Evolutionary conservation across 2,329 filamentous ascomycete genomes (phyloP).

Genomic region (Xylaria sp.): DNA sequence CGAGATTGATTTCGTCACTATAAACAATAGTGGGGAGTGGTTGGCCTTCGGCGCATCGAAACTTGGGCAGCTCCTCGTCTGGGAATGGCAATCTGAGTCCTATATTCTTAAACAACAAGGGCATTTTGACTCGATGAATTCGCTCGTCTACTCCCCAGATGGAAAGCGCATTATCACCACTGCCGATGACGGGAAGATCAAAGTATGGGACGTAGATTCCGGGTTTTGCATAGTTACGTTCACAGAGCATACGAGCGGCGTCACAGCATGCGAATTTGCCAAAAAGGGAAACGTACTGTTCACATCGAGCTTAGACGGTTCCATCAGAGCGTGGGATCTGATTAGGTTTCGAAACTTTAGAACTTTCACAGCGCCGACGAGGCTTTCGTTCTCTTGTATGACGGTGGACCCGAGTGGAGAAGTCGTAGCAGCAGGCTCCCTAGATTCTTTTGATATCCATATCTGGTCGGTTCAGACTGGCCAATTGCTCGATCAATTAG

Average conservation of each 20-base stretch:
- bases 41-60: conserved; percentile 96
- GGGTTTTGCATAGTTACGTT: conserved; percentile 99
- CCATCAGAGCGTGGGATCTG: conserved; percentile 93
- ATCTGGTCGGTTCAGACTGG: conserved; percentile 99
- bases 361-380: conserved; percentile 93
- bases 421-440: conserved; percentile 91
- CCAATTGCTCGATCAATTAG: conserved; percentile 88
- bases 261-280: conserved; percentile 94
- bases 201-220: conserved; percentile 96
- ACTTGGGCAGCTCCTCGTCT: conserved; percentile 93
- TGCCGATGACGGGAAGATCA: conserved; percentile 97
- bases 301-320: conserved; percentile 93
- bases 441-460: conserved; percentile 97
- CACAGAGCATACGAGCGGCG: conserved; percentile 93
- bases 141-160: conserved; percentile 91
- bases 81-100: conserved; percentile 99
- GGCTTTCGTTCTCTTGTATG: conserved; percentile 91
- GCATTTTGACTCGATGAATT: conserved; percentile 95
- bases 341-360: conserved; percentile 96
- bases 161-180: conserved; percentile 93
- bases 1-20: conserved; percentile 92
- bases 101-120: conserved; percentile 99
- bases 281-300: conserved; percentile 96
- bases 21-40: conserved; percentile 97
- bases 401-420: conserved; percentile 98